Evolutionary conservation across 2,329 filamentous ascomycete genomes (phyloP), one percentile per base, ranked within the genome.

Genomic region (Aspergillus ochraceus): DNA sequence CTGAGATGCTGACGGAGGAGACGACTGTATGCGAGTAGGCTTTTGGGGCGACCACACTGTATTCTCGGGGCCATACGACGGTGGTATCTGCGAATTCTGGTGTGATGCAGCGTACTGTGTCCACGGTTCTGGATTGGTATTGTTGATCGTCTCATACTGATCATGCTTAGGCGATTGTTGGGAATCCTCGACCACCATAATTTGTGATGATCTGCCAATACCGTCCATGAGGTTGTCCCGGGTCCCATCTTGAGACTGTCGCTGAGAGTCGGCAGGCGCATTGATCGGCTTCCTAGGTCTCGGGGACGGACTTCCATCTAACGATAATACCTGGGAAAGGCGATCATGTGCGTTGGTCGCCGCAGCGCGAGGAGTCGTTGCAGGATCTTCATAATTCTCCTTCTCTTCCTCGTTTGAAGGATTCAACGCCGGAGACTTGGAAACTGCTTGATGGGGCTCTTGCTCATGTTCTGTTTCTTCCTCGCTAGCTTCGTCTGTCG

Each of bases 391-490:
- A 56, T 74, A 72, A 53, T 81, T 81, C 63, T 81, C 80, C 64
- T 82, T 81, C 60, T 81, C 75, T 59, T 81, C 80, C 45, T 80
- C 79, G 10, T 68, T 70, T 11, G 74, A 68, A 14, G 68, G 65
- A 49, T 70, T 64, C 22, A 60, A 53, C 5, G 71, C 67, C 52
- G 74, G 74, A 47, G 71, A 72, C 49, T 66, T 68, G 11, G 64
- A 66, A 0, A 71, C 63, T 46, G 70, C 67, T 26, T 68, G 63
- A 17, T 60, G 64, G 10, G 56, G n/a, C 42, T 77, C 72, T 47
- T 80, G 79, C 60, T 81, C 79, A 57, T 79, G 76, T 58, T 81
- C 80, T 0, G 80, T 81, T 64, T 81, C 79, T 58, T 77, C 78
- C 65, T 81, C 75, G 24, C 75, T 77, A 22, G 60, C 61, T 14